Evolutionary conservation across 345 rosid genomes (phyloP).

Genomic region (Aquilaria yunnanensis): DNA sequence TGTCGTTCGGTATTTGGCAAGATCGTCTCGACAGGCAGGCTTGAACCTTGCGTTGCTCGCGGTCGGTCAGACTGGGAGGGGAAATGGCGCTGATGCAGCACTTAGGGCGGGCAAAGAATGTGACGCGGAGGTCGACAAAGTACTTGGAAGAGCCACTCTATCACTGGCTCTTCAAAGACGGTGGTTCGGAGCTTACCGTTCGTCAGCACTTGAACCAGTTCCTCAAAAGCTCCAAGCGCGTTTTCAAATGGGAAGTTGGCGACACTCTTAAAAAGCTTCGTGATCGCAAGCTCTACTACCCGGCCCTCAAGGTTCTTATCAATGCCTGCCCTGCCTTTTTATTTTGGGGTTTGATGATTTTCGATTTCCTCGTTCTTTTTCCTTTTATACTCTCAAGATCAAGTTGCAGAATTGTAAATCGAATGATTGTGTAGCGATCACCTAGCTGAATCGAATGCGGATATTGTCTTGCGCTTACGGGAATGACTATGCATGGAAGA

Average conservation of each 20-base stretch:
- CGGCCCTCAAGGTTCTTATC: constrained; percentile 74
- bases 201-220: constrained; percentile 68
- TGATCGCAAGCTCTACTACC: constrained; percentile 54
- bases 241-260: constrained; percentile 94
- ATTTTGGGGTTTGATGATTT: not conserved
- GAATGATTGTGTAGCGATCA: too few species aligned
- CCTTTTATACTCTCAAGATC: too few species aligned
- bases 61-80: not conserved
- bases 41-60: not conserved
- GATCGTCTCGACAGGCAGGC: not conserved
- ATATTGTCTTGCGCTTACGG: too few species aligned
- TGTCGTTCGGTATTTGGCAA: not conserved
- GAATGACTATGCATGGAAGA: too few species aligned
- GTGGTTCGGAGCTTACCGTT: constrained; percentile 59
- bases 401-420: too few species aligned
- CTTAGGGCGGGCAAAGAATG: constrained; percentile 59
- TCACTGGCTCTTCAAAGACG: constrained; percentile 61
- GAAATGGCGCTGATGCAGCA: constrained; percentile 31
- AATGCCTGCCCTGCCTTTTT: not conserved
- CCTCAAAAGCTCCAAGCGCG: constrained; percentile 79
- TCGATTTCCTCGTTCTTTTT: too few species aligned
- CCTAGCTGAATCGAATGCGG: too few species aligned
- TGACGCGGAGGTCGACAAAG: constrained; percentile 67
- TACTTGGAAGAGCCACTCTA: constrained; percentile 83
- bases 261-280: constrained; percentile 86